A percentile compares a stretch with the other conserved stretches of the same genome.
Evolutionary conservation across 1,284 basidiomycete species (phyloP).

Genomic region (Mycosarcoma mackinlayi): DNA sequence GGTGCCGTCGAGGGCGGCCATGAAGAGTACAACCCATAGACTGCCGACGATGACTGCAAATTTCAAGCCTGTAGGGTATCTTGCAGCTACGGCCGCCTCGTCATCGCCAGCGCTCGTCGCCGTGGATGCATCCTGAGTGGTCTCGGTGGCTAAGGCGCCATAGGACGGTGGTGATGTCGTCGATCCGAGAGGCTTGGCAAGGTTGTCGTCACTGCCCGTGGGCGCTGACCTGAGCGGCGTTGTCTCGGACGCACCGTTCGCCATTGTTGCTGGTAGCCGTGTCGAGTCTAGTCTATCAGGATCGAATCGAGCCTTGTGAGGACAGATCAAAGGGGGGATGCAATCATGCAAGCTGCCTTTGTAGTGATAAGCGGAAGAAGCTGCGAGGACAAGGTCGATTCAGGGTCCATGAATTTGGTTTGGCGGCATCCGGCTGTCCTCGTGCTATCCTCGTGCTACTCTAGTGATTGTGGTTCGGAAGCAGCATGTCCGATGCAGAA

Average conservation of each 20-base stretch:
- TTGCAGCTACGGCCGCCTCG: neutral
- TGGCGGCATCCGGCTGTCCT: too few relatives aligned
- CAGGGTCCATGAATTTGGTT: too few relatives aligned
- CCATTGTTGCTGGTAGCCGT: conserved; percentile 1
- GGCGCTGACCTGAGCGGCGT: conserved; percentile 20
- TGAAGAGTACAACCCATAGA: conserved; percentile 64
- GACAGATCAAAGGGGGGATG: neutral
- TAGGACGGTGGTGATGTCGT: conserved; percentile 3
- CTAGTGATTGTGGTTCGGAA: too few relatives aligned
- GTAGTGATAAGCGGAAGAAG: too few relatives aligned
- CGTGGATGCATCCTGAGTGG: conserved; percentile 10
- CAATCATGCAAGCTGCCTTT: too few relatives aligned
- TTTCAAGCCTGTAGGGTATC: conserved; percentile 36
- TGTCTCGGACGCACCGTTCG: conserved; percentile 22
- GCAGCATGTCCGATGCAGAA: too few relatives aligned
- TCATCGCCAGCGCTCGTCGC: neutral
- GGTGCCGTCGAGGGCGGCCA: conserved; percentile 64
- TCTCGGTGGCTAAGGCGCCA: conserved; percentile 9
- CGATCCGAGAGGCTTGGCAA: neutral
- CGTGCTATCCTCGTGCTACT: too few relatives aligned
- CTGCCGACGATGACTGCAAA: conserved; percentile 59
- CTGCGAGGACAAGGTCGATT: too few relatives aligned
- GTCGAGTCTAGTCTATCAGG: too few relatives aligned
- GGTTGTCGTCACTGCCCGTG: neutral
- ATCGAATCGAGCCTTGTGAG: neutral